Conservation (phyloP, 768 basidiomycete genomes). For the Lentinula lateritia region DNA sequence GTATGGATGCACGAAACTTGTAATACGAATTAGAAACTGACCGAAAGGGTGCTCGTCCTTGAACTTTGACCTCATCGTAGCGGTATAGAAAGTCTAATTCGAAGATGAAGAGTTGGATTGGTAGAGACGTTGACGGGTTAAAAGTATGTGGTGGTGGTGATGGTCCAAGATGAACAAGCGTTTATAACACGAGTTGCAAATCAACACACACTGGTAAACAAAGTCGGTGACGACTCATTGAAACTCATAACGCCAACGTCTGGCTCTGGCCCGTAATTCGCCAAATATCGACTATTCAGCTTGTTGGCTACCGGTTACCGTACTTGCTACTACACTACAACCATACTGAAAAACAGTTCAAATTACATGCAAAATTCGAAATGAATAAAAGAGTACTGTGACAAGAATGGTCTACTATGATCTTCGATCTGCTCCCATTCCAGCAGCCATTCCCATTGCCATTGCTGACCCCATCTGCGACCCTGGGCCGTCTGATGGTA, state of each 20-base stretch:
- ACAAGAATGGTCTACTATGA: not conserved
- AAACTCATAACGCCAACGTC: not conserved
- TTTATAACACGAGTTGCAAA: not conserved
- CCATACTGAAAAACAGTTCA: not conserved
- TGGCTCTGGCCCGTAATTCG: not conserved
- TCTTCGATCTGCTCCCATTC: slow-evolving; percentile 42
- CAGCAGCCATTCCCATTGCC: slow-evolving; percentile 67
- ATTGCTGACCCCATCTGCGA: slow-evolving; percentile 55
- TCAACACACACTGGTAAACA: slow-evolving; percentile 1
- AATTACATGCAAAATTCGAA: not conserved
- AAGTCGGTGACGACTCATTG: not conserved
- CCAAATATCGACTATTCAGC: not conserved
- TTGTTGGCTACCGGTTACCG: not conserved
- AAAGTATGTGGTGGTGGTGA: not conserved
- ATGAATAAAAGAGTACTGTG: too few species aligned
- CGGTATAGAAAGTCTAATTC: not conserved
- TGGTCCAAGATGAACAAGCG: not conserved
- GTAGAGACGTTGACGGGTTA: not conserved
- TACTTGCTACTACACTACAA: not conserved
- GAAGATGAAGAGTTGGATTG: not conserved
- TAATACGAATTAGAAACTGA: slow-evolving; percentile 33
- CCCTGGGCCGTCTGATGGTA: slow-evolving; percentile 56
- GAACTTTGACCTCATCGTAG: slow-evolving; percentile 86
- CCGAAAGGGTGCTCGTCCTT: slow-evolving; percentile 99
- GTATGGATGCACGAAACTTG: slow-evolving; percentile 26